Conservation (phyloP, 768 basidiomycete genomes). For the Russula sp. region DNA sequence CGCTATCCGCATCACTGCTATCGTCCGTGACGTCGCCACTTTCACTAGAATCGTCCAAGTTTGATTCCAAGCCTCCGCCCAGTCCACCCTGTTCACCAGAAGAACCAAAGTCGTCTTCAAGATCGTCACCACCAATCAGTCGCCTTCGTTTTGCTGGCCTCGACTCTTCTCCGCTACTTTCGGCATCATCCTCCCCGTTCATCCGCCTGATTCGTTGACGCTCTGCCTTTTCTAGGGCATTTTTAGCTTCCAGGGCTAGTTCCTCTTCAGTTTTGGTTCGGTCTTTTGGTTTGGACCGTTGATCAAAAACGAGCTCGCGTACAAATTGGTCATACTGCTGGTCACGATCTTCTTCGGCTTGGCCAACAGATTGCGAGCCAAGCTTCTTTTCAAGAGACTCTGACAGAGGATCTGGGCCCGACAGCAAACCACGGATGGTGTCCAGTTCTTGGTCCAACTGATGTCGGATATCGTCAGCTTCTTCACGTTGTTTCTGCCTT, state of each 20-base stretch:
- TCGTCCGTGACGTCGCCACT: conserved; percentile 30
- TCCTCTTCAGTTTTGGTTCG: conserved; percentile 97
- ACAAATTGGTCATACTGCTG: conserved; percentile 91
- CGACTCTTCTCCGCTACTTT: conserved; percentile 60
- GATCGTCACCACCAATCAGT: conserved; percentile 73
- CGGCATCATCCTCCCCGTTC: conserved; percentile 70
- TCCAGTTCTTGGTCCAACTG: conserved; percentile 88
- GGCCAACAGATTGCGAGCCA: not conserved
- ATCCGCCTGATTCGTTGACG: conserved; percentile 72
- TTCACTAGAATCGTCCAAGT: conserved; percentile 21
- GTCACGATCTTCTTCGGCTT: conserved; percentile 38
- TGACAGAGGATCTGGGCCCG: conserved; percentile 48
- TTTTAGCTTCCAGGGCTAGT: conserved; percentile 82
- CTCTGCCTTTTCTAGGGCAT: conserved; percentile 83
- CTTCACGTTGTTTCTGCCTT: conserved; percentile 84
- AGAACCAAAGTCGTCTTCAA: conserved; percentile 79
- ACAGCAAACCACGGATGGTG: conserved; percentile 71
- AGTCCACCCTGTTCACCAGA: conserved; percentile 33
- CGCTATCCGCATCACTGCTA: conserved; percentile 36
- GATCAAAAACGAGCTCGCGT: conserved; percentile 88
- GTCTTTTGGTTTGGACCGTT: conserved; percentile 90
- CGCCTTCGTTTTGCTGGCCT: conserved; percentile 50
- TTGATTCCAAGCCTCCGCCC: conserved; percentile 39
- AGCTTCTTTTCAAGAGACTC: conserved; percentile 30
- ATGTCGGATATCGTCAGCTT: conserved; percentile 81